Conservation (phyloP, 2,329 filamentous ascomycete genomes). For the Teratosphaeria epicoccoides region DNA sequence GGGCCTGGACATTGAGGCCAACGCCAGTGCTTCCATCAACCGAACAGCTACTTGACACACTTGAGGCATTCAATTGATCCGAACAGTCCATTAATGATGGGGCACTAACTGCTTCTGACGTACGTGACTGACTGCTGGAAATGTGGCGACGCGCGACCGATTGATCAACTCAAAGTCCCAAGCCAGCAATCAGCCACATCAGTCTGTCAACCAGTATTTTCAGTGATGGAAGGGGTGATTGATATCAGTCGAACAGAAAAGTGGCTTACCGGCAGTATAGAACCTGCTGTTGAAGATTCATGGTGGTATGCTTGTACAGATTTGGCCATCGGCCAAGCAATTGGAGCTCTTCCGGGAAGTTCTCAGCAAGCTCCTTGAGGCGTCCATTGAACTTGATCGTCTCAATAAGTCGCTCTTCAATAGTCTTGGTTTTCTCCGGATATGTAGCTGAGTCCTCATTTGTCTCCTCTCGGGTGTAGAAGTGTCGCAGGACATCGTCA, state of each 20-base stretch:
- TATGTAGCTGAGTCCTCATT: not conserved
- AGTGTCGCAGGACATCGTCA: slow-evolving; percentile 15
- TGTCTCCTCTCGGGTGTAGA: slow-evolving; percentile 13
- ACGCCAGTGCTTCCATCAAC: not conserved
- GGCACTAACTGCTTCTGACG: not conserved
- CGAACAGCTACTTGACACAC: not conserved
- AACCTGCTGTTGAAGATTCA: not conserved
- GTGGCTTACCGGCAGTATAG: not conserved
- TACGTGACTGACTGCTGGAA: not conserved
- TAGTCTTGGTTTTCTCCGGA: not conserved
- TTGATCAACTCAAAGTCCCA: not conserved
- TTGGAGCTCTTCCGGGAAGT: not conserved
- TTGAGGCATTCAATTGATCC: not conserved
- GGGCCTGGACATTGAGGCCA: not conserved
- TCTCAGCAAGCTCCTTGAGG: not conserved
- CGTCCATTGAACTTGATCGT: not conserved
- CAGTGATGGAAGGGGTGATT: not conserved
- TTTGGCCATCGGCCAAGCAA: not conserved
- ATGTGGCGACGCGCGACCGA: too few relatives aligned
- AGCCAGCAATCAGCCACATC: too few relatives aligned
- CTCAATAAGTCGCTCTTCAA: not conserved
- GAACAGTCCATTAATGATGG: not conserved
- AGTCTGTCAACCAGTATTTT: not conserved
- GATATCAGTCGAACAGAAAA: not conserved
- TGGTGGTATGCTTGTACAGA: not conserved